These are phyloP conservation scores for Darksidea phi DNA, from an alignment of 495 filamentous ascomycete species.

Conservation along the genomic window DNA sequence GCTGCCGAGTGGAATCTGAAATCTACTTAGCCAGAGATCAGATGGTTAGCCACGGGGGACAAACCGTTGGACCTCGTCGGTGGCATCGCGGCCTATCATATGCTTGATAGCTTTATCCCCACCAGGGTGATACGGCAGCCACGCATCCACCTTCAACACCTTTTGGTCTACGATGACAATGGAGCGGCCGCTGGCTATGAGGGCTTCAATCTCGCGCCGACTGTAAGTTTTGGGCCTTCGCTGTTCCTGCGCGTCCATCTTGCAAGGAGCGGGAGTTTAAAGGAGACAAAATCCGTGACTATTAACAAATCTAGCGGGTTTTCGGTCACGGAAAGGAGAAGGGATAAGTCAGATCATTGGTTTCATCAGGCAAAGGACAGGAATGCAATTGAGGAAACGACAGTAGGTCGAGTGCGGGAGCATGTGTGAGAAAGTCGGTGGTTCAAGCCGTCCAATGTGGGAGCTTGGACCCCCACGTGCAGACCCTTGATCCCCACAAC, in stretches of 20 bases:
- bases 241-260: conserved; percentile 14
- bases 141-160: conserved; percentile 84
- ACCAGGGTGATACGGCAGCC: conserved; percentile 86
- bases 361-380: neutral
- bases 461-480: conserved; percentile 1
- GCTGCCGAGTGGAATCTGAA: conserved; percentile 78
- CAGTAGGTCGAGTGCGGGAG: neutral
- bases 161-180: conserved; percentile 78
- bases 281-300: too few species aligned
- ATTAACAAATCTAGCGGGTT: neutral
- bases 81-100: conserved; percentile 95
- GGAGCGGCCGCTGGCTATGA: conserved; percentile 81
- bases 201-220: conserved; percentile 75
- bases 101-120: conserved; percentile 90
- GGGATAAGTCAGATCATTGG: neutral
- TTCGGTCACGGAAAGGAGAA: too few species aligned
- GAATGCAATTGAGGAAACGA: neutral
- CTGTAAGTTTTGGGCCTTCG: conserved; percentile 38
- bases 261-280: neutral
- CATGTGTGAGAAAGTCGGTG: neutral
- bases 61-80: conserved; percentile 90
- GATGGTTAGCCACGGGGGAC: conserved; percentile 41
- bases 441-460: neutral
- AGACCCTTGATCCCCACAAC: neutral
- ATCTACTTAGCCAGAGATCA: neutral